Conservation (phyloP, 2,329 filamentous ascomycete genomes). For the Chaetomiaceae sp. region DNA sequence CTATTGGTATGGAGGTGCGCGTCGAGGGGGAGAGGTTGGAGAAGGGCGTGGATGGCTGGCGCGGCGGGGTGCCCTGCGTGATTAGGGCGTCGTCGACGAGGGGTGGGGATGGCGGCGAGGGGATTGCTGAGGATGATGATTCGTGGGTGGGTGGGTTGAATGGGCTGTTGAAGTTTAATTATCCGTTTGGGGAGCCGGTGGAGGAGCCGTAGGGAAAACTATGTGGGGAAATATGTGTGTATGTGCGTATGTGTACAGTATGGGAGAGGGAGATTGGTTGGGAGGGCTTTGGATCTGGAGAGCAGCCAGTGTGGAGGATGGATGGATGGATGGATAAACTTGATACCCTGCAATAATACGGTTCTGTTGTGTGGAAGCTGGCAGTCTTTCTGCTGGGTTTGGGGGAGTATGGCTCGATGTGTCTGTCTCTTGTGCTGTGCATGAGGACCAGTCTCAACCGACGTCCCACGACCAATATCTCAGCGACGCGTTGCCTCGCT, state of each 20-base stretch:
- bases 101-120: constrained; percentile 34
- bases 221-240: neutral
- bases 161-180: constrained; percentile 92
- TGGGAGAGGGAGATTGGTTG: neutral
- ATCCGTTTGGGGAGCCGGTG: constrained; percentile 74
- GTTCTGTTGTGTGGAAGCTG: neutral
- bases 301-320: neutral
- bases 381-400: neutral
- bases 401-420: too few species aligned
- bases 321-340: neutral
- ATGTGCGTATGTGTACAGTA: neutral
- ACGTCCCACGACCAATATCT: too few species aligned
- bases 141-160: constrained; percentile 96
- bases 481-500: too few species aligned
- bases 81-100: constrained; percentile 57
- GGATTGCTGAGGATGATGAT: constrained; percentile 63
- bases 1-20: constrained; percentile 75
- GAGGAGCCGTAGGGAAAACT: constrained; percentile 11
- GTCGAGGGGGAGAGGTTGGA: constrained; percentile 82
- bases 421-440: too few species aligned
- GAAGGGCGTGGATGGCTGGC: constrained; percentile 46
- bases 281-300: too few species aligned
- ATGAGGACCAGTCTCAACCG: too few species aligned
- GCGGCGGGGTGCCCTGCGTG: constrained; percentile 85
- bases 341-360: constrained; percentile 14